Evolutionary conservation across 169 alveolate species (phyloP).

Genomic region (Eimeria praecox): DNA sequence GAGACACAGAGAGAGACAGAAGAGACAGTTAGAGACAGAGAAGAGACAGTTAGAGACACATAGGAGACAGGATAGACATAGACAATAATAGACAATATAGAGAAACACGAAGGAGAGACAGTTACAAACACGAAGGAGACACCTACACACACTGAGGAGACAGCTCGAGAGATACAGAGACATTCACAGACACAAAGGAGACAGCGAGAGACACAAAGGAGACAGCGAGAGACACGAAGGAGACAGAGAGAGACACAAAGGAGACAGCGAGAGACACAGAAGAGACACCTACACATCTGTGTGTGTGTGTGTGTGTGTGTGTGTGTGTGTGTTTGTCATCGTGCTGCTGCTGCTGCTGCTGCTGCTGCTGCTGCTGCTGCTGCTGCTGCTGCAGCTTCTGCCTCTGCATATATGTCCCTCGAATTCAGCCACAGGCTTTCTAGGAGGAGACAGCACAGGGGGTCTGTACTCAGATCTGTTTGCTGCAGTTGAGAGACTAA

Average conservation of each 20-base stretch:
- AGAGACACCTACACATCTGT: too few relatives aligned
- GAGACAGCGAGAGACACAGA: background rate
- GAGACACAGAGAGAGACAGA: background rate
- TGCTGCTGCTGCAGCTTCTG: constrained; percentile 54
- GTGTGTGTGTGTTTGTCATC: background rate
- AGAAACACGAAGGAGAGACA: too few relatives aligned
- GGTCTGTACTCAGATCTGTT: constrained; percentile 49
- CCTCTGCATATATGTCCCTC: constrained; percentile 61
- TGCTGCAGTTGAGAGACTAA: constrained; percentile 72
- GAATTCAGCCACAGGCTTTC: constrained; percentile 38
- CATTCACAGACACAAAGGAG: too few relatives aligned
- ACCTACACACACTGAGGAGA: too few relatives aligned
- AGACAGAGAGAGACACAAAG: background rate
- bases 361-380: background rate
- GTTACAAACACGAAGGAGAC: too few relatives aligned
- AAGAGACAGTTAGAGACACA: background rate
- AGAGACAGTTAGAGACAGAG: constrained; percentile 4
- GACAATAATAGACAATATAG: too few relatives aligned
- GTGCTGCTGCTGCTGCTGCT: constrained; percentile 5
- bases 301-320: too few relatives aligned
- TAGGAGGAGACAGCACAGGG: constrained; percentile 18
- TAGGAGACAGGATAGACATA: too few relatives aligned
- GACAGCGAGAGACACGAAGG: background rate
- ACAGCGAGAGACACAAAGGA: too few relatives aligned
- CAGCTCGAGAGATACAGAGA: too few relatives aligned